Evolutionary conservation across 1,139 yeast species (phyloP), one percentile per base, ranked within the genome.

Genomic region (Taphrina wiesneri): DNA sequence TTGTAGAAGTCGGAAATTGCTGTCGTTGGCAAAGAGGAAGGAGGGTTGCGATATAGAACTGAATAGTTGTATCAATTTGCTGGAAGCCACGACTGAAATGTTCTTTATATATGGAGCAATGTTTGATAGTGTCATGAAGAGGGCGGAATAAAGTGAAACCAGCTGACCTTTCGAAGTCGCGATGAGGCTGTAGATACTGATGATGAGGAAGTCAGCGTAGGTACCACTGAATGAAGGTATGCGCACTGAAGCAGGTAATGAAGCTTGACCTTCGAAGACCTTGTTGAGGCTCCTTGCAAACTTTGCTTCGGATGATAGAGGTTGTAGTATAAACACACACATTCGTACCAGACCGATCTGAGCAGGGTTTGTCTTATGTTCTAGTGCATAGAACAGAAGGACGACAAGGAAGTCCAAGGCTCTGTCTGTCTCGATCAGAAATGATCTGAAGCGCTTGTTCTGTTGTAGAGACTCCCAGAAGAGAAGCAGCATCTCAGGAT

Each of bases 381-480:
- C 83, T 63, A 80, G 78, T 62, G 89, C 78, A 73, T 88, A 84
- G 73, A 82, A 88, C 13, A 86, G 73, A 47, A 88, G 75, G 1
- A 82, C 75, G 0, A 87, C 77, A 66, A 84, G 75, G 45, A 88
- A 75, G 70, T 87, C 89, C 36, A 82, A 79, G 7, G 85, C 81
- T 68, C 80, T 80, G 56, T 80, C 72, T 3, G 76, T 79, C 25
- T 79, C 78, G 1, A 83, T 79, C 36, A 88, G 77, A 66, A 82
- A 77, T 7, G 77, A 73, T 69, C 81, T 81, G 68, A 77, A 76
- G 63, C 70, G 67, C 64, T 64, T 51, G 39, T 92, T 92, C 71
- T 91, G 86, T 74, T 89, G 95, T 46, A 85, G 77, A 62, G 90
- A 76, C 72, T 89, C 96, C 90, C 96, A 89, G 23, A 88, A 73